Percentiles rank a stretch among this genome's conserved stretches.
Conservation (phyloP, 305 asterid genomes). For the Fraxinus velutina region DNA sequence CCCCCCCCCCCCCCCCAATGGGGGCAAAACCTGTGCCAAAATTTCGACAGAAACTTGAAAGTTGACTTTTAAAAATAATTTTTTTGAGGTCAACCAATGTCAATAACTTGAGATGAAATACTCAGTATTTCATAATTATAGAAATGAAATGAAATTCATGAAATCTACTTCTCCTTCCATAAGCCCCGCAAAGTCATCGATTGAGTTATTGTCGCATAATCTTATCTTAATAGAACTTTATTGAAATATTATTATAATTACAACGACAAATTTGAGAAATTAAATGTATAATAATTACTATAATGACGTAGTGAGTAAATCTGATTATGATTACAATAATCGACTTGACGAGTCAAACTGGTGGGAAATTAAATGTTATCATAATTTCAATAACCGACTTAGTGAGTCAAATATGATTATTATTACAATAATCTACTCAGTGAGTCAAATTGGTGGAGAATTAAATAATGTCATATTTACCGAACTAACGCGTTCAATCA, state of each 20-base stretch:
- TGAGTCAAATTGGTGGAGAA: not conserved
- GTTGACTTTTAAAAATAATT: no score
- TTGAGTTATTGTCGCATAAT: not conserved
- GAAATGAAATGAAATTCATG: not conserved
- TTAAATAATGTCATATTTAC: no score
- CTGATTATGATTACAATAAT: not conserved
- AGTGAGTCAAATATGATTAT: not conserved
- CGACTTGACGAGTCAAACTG: not conserved
- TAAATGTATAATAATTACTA: not conserved
- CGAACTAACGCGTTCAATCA: no score
- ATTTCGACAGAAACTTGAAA: not conserved
- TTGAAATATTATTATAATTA: no score
- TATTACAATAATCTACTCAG: not conserved
- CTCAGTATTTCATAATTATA: no score
- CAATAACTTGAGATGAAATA: no score
- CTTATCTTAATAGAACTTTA: not conserved
- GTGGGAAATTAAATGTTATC: not conserved
- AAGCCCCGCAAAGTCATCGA: not conserved
- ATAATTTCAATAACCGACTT: not conserved
- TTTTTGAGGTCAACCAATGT: not conserved
- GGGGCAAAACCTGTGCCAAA: not conserved
- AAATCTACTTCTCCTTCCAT: not conserved
- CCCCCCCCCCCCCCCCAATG: not conserved
- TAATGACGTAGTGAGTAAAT: not conserved
- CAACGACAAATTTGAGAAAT: not conserved